phyloP scores from a whole-genome alignment of 148 eudicot species.

The Vaccinium corymbosum region DNA sequence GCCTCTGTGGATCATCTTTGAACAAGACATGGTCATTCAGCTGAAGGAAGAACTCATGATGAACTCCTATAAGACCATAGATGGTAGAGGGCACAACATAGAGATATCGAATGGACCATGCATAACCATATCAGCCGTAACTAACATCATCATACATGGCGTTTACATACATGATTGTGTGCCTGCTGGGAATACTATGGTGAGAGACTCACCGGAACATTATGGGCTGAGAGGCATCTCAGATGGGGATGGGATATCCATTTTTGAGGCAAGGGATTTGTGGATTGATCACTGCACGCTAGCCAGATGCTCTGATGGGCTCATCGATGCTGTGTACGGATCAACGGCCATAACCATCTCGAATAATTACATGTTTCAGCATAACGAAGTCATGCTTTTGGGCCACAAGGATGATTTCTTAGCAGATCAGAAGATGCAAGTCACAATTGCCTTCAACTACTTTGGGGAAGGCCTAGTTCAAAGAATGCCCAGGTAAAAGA shows the following conservation, averaged over 20 bases:
- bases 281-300: slow-evolving; percentile 26
- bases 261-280: slow-evolving; percentile 17
- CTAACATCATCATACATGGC: slow-evolving; percentile 24
- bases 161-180: slow-evolving; percentile 26
- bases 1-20: slow-evolving; percentile 23
- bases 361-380: slow-evolving; percentile 24
- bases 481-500: slow-evolving; percentile 26
- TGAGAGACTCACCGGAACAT: slow-evolving; percentile 19
- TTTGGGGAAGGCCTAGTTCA: slow-evolving; percentile 29
- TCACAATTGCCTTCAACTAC: slow-evolving; percentile 28
- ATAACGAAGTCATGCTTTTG: slow-evolving; percentile 26
- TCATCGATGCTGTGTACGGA: slow-evolving; percentile 21
- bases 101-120: slow-evolving; percentile 24
- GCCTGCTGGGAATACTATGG: slow-evolving; percentile 23
- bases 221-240: slow-evolving; percentile 18
- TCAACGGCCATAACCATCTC: slow-evolving; percentile 25
- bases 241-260: slow-evolving; percentile 28
- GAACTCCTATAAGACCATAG: slow-evolving; percentile 30
- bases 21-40: slow-evolving; percentile 22
- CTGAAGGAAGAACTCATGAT: slow-evolving; percentile 21
- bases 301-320: slow-evolving; percentile 19
- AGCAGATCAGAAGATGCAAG: slow-evolving; percentile 25
- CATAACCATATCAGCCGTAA: slow-evolving; percentile 14
- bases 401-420: slow-evolving; percentile 25
- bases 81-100: slow-evolving; percentile 18